A percentile compares a stretch with the other conserved stretches of the same genome.
phyloP scores from a whole-genome alignment of 345 rosid species.

The Geranium rotundifolium region DNA sequence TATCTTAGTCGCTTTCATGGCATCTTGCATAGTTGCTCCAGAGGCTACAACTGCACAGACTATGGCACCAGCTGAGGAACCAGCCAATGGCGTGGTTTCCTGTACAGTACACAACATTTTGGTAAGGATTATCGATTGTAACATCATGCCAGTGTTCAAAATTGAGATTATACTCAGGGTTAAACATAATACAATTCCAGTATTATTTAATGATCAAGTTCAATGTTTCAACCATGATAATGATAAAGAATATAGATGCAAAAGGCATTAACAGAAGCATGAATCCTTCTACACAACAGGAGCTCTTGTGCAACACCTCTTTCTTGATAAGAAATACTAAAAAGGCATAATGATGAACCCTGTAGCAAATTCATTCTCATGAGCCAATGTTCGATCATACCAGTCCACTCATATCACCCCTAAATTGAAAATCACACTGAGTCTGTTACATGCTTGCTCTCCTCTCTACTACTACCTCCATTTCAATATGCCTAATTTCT shows the following conservation, averaged over 20 bases:
- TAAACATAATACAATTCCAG: neutral
- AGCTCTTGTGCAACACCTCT: neutral
- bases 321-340: no score
- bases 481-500: no score
- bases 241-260: neutral
- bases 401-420: neutral
- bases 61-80: conserved; percentile 92
- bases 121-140: neutral
- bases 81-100: conserved; percentile 90
- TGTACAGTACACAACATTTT: conserved; percentile 15
- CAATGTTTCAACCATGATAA: neutral
- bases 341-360: neutral
- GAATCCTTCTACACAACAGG: neutral
- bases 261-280: neutral
- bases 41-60: conserved; percentile 79
- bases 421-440: neutral
- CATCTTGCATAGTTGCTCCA: conserved; percentile 66
- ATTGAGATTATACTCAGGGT: neutral
- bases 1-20: conserved; percentile 51
- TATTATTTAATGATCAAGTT: neutral
- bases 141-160: neutral
- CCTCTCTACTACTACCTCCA: no score
- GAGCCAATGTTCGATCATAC: no score
- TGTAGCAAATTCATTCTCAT: neutral
- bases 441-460: no score